Evolutionary conservation across 768 basidiomycete species (phyloP).

Genomic region (Hygrocybe coccinea): DNA sequence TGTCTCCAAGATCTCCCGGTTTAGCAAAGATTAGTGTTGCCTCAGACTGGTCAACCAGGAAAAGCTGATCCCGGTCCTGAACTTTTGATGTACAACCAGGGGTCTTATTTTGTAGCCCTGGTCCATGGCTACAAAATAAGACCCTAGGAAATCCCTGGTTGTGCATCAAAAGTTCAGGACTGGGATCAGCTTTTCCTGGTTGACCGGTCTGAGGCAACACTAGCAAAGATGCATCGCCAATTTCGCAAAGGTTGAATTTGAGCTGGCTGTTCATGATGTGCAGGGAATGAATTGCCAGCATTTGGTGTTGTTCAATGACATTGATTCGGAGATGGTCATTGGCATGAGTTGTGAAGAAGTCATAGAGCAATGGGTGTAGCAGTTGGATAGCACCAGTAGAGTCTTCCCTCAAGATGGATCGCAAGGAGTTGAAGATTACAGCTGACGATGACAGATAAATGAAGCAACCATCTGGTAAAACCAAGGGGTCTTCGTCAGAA

Average conservation of each 20-base stretch:
- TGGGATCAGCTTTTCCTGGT: no score
- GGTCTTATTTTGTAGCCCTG: no score
- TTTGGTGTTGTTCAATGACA: not conserved
- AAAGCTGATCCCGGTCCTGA: no score
- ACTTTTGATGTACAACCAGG: no score
- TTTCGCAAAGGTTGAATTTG: constrained; percentile 7
- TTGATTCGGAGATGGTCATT: not conserved
- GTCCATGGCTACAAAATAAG: no score
- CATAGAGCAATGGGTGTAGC: constrained; percentile 31
- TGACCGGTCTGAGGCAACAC: no score
- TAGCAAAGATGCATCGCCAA: not conserved
- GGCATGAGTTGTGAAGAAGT: constrained; percentile 27
- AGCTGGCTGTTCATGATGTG: constrained; percentile 1
- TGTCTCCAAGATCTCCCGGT: not conserved
- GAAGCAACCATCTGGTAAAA: not conserved
- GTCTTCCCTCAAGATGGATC: not conserved
- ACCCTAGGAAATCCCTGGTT: no score
- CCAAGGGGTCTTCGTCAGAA: not conserved
- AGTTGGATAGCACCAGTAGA: constrained; percentile 20
- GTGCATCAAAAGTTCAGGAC: no score
- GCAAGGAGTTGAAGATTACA: not conserved
- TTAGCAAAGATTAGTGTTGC: no score
- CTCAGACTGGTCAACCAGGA: no score
- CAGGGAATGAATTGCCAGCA: not conserved
- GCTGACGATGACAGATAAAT: not conserved